Evolutionary conservation across 495 filamentous ascomycete species (phyloP), one percentile per base, ranked within the genome.

Genomic region (Cladorrhinum samala): DNA sequence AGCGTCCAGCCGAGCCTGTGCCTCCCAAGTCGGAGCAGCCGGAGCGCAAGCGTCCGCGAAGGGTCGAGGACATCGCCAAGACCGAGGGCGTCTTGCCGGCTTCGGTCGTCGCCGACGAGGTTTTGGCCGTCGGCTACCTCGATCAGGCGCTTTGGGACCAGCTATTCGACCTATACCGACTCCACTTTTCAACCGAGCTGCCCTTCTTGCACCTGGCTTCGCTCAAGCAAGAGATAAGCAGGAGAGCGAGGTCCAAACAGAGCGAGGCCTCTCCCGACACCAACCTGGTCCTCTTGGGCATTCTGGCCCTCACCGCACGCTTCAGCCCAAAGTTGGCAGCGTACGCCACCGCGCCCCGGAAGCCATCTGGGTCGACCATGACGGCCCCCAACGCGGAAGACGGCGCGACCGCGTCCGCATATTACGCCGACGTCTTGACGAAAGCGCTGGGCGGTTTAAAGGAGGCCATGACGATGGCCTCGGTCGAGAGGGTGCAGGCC

Each of bases 141-240:
- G 86, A 83, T n/a, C 74, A 81, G 30, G 80, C 86, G 50, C 70
- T 85, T 2, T 89, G 83, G 83, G 80, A 81, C 56, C 79, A 82
- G 50, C 65, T 89, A 55, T 87, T 89, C 57, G 87, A 91, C 55
- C 79, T 89, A 44, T 95, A 89, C 66, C 83, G 90, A 68, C 74
- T 87, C 14, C 87, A 95, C 66, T 92, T 85, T 63, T 86, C 86
- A 0, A 85, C 88, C 0, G 83, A 91, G 45, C 75, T 95, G 44
- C 88, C 89, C 2, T 95, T 95, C 64, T 72, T 95, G 16, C 87
- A 93, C 59, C 77, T 87, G 13, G 83, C 86, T 1, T 88, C 85
- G 0, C 85, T 94, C 60, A 85, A 85, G 62, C 72, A 79, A 55
- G 75, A 73, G 46, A 59, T 76, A 30, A 60, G 72, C 49, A 70